Evolutionary conservation across 2,329 filamentous ascomycete genomes (phyloP).

Genomic region (Talaromyces sp.): DNA sequence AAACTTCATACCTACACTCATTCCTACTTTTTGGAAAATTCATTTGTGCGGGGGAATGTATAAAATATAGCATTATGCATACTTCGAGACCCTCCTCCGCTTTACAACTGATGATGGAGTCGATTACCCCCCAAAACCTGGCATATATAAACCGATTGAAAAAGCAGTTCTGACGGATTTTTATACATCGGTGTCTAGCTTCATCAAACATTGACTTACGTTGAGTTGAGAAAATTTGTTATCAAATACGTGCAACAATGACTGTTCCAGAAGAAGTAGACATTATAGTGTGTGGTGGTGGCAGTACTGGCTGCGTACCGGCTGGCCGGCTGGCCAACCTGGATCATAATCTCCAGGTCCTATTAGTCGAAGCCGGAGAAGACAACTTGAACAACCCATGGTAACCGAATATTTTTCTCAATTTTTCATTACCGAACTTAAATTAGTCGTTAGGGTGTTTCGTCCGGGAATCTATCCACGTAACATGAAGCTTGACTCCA

Average conservation of each 20-base stretch:
- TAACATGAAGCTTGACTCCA: constrained; percentile 76
- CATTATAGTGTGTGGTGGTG: constrained; percentile 75
- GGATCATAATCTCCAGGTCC: constrained; percentile 66
- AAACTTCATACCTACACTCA: too few species aligned
- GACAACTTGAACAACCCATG: constrained; percentile 72
- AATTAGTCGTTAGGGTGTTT: constrained; percentile 53
- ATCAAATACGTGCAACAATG: constrained; percentile 30
- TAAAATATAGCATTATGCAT: too few species aligned
- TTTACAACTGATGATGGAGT: too few species aligned
- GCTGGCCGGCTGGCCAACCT: constrained; percentile 60
- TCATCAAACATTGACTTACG: too few species aligned
- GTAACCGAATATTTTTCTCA: constrained; percentile 19
- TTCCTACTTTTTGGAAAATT: too few species aligned
- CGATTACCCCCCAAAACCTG: neutral
- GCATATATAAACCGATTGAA: neutral
- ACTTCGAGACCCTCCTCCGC: too few species aligned
- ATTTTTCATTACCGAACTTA: neutral
- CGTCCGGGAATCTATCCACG: constrained; percentile 70
- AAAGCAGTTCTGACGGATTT: neutral
- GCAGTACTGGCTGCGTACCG: constrained; percentile 49
- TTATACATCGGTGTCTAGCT: neutral
- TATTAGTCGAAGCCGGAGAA: constrained; percentile 67
- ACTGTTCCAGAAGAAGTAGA: constrained; percentile 72
- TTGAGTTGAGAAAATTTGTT: neutral
- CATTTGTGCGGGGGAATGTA: too few species aligned